These are phyloP conservation scores for Chalara sp. DNA, from an alignment of 2,329 filamentous ascomycete genomes.

Conservation along the genomic window DNA sequence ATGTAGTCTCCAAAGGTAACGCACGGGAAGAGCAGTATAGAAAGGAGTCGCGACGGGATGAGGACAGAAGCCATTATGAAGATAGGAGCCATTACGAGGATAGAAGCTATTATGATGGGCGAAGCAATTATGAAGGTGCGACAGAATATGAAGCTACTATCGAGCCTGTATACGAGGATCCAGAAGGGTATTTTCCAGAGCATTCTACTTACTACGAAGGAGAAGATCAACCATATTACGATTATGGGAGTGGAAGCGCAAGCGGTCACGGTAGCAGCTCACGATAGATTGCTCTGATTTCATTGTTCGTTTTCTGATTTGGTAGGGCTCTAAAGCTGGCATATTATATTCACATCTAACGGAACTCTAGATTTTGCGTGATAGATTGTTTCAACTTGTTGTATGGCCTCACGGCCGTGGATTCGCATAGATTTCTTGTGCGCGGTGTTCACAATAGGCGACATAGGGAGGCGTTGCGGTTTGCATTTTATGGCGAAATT, in stretches of 20 bases:
- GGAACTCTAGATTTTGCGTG: too few species aligned
- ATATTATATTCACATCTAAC: too few species aligned
- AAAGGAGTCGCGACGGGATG: slow-evolving; percentile 26
- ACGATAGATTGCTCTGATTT: neutral
- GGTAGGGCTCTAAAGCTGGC: too few species aligned
- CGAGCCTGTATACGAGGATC: slow-evolving; percentile 15
- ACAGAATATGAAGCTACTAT: slow-evolving; percentile 2
- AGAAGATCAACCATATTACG: slow-evolving; percentile 21
- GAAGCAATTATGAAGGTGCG: neutral
- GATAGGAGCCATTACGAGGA: slow-evolving; percentile 9
- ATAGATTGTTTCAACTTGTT: too few species aligned
- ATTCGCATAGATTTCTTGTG: too few species aligned
- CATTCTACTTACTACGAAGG: slow-evolving; percentile 19
- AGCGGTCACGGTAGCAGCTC: slow-evolving; percentile 17
- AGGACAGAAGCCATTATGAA: slow-evolving; percentile 17
- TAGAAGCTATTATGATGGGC: slow-evolving; percentile 14
- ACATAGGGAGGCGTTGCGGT: too few species aligned
- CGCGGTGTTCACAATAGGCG: too few species aligned
- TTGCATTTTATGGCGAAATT: too few species aligned
- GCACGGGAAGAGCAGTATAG: slow-evolving; percentile 36
- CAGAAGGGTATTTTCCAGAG: slow-evolving; percentile 20
- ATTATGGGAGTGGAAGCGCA: slow-evolving; percentile 24
- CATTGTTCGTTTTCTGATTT: neutral
- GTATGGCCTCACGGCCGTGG: too few species aligned
- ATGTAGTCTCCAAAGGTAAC: slow-evolving; percentile 38